Evolutionary conservation across 352 stramenopile species (phyloP).

Genomic region (Nothophytophthora sp.): DNA sequence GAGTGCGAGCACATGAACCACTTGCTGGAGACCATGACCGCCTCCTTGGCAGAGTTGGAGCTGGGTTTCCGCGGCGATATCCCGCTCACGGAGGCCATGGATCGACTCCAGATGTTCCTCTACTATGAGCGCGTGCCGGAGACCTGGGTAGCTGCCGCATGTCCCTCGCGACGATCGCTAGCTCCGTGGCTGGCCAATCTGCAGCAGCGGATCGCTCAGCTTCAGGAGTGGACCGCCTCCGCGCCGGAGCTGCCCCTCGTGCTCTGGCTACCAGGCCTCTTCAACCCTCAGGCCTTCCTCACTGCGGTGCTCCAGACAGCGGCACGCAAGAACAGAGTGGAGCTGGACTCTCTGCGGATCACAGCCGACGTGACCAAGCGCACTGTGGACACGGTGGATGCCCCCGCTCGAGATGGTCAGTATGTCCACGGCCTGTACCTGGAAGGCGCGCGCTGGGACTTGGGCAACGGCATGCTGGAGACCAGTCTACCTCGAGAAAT

Average conservation of each 20-base stretch:
- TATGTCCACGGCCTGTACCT: conserved; percentile 90
- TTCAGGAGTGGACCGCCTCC: conserved; percentile 85
- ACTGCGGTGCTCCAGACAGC: conserved; percentile 80
- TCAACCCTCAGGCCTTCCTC: conserved; percentile 87
- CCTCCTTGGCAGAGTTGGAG: conserved; percentile 82
- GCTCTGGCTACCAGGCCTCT: conserved; percentile 82
- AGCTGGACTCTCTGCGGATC: conserved; percentile 81
- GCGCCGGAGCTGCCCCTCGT: conserved; percentile 80
- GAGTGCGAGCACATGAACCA: conserved; percentile 91
- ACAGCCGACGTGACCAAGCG: conserved; percentile 90
- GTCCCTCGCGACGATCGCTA: conserved; percentile 76
- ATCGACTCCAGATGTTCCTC: conserved; percentile 76
- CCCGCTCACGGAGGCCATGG: conserved; percentile 88
- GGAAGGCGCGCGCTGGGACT: conserved; percentile 90
- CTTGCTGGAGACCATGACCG: conserved; percentile 77
- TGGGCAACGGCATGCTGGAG: conserved; percentile 80
- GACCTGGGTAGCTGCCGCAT: conserved; percentile 78
- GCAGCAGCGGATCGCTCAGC: conserved; percentile 81
- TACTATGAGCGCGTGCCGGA: conserved; percentile 77
- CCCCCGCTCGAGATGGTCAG: conserved; percentile 88
- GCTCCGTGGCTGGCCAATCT: conserved; percentile 86
- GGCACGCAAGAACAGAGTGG: conserved; percentile 72
- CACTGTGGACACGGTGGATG: conserved; percentile 75
- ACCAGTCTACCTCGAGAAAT: conserved; percentile 89
- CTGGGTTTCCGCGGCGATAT: conserved; percentile 89